Evolutionary conservation across 257 asterid genomes (phyloP).

Genomic region (Perilla frutescens): DNA sequence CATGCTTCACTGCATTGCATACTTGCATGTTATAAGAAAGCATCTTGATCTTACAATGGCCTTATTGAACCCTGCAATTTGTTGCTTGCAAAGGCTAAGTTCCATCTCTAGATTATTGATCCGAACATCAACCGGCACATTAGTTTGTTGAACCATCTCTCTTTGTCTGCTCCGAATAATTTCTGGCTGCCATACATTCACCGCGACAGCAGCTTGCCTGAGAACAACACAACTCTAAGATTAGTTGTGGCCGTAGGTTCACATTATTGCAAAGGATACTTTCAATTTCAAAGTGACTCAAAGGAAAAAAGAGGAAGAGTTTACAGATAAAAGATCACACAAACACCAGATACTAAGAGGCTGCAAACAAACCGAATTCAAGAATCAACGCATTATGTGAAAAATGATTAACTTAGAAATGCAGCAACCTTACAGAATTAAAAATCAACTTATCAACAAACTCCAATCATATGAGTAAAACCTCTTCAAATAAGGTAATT

Average conservation of each 20-base stretch:
- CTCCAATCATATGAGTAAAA: background rate
- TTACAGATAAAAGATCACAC: conserved; percentile 22
- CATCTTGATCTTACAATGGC: conserved; percentile 77
- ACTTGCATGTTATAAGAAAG: background rate
- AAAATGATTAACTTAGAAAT: too few species aligned
- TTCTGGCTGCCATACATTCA: conserved; percentile 97
- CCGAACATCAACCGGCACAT: conserved; percentile 67
- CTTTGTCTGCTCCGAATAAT: conserved; percentile 70
- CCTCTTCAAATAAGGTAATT: conserved; percentile 3
- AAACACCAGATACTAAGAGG: background rate
- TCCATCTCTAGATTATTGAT: conserved; percentile 83
- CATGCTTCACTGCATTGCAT: background rate
- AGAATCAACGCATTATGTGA: background rate
- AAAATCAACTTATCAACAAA: background rate
- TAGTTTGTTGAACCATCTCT: conserved; percentile 71
- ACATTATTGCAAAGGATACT: background rate
- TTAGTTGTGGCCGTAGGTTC: background rate
- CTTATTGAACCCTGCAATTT: conserved; percentile 59
- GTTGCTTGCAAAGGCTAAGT: conserved; percentile 83
- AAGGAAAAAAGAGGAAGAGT: background rate
- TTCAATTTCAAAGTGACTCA: background rate
- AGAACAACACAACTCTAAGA: conserved; percentile 12
- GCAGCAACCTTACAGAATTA: background rate
- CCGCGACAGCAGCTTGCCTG: conserved; percentile 83
- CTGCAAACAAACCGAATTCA: background rate